Evolutionary conservation across 108 stramenopile genomes (phyloP).

Genomic region (Fistulifera solaris): DNA sequence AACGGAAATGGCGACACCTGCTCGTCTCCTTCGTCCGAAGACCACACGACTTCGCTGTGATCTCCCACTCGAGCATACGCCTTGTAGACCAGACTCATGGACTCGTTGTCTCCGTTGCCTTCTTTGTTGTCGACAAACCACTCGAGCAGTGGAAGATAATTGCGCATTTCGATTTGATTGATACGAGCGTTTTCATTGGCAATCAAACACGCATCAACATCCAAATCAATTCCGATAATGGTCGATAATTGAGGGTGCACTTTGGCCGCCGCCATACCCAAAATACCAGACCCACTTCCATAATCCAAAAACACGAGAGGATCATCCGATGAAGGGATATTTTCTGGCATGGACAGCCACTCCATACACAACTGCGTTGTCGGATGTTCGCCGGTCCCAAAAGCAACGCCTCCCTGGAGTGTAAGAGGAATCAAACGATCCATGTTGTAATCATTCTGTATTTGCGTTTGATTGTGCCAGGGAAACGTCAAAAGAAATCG

Average conservation of each 20-base stretch:
- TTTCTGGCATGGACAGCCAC: conserved; percentile 33
- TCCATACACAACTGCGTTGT: conserved; percentile 71
- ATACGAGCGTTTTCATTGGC: conserved; percentile 61
- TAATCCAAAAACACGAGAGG: conserved; percentile 52
- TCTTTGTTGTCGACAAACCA: too few species aligned
- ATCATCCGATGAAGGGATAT: background rate
- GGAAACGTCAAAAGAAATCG: conserved; percentile 26
- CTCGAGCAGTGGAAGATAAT: conserved; percentile 48
- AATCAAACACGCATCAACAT: conserved; percentile 71
- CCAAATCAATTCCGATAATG: conserved; percentile 69
- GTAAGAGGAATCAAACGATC: conserved; percentile 31
- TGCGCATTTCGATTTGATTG: conserved; percentile 45
- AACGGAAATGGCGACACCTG: conserved; percentile 20
- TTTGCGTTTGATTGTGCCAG: background rate
- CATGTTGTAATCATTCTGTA: conserved; percentile 4
- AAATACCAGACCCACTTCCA: conserved; percentile 68
- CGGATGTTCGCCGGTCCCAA: conserved; percentile 85
- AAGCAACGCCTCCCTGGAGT: conserved; percentile 73
- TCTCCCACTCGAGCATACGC: conserved; percentile 16
- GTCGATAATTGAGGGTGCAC: conserved; percentile 27
- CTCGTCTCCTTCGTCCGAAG: conserved; percentile 33
- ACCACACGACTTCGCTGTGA: conserved; percentile 15
- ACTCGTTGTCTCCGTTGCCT: conserved; percentile 46
- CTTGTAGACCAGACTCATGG: conserved; percentile 50
- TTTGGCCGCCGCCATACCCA: conserved; percentile 73